phyloP scores from a whole-genome alignment of 345 rosid genomes.

The Euphorbia tirucalli region DNA sequence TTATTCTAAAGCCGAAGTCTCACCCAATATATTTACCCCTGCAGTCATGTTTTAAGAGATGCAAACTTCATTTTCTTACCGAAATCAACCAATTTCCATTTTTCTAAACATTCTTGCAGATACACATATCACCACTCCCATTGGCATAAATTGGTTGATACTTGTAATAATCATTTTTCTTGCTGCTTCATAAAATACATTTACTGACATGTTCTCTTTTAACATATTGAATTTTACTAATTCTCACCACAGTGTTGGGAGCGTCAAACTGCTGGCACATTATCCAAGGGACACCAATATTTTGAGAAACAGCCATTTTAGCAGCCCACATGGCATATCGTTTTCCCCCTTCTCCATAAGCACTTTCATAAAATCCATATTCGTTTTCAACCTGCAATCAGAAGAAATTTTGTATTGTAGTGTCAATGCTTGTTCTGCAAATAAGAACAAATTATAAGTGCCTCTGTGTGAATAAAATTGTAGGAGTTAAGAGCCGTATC shows the following conservation, averaged over 20 bases:
- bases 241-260: slow-evolving; percentile 69
- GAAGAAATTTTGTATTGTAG: background rate
- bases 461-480: background rate
- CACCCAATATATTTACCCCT: background rate
- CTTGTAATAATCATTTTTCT: background rate
- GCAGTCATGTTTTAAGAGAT: background rate
- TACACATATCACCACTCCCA: background rate
- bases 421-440: background rate
- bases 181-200: background rate
- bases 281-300: slow-evolving; percentile 90
- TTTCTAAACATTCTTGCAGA: background rate
- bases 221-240: background rate
- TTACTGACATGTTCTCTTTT: background rate
- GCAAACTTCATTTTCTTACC: background rate
- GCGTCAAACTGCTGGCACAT: slow-evolving; percentile 90
- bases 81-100: background rate
- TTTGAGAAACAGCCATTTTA: slow-evolving; percentile 82
- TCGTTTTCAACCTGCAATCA: slow-evolving; percentile 83
- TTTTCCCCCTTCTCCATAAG: slow-evolving; percentile 73
- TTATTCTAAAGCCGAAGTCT: background rate
- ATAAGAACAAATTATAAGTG: background rate
- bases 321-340: slow-evolving; percentile 83
- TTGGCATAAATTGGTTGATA: background rate
- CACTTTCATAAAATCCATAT: slow-evolving; percentile 60
- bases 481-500: background rate